Conservation (phyloP, 2,329 filamentous ascomycete genomes). For the Penicillium decumbens region DNA sequence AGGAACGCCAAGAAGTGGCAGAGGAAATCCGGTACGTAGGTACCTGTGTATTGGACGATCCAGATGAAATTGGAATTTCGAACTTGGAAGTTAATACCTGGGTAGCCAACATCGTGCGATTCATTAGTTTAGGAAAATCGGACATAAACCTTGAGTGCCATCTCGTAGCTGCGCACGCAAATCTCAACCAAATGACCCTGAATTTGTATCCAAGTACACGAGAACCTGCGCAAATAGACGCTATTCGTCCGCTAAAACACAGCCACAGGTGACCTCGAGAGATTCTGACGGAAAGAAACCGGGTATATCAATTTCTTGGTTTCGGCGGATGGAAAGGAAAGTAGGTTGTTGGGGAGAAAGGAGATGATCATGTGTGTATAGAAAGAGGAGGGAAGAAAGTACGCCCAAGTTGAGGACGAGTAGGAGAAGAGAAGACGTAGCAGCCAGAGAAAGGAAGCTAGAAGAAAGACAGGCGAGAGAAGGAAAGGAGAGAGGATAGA, state of each 20-base stretch:
- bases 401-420: neutral
- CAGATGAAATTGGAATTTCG: neutral
- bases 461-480: neutral
- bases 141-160: neutral
- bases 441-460: neutral
- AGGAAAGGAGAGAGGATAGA: constrained; percentile 6
- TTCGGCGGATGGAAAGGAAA: constrained; percentile 2
- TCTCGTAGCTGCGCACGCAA: neutral
- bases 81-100: neutral
- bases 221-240: neutral
- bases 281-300: constrained; percentile 3
- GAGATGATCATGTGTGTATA: constrained; percentile 2
- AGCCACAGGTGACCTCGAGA: neutral
- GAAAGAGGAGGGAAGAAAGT: constrained; percentile 7
- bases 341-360: constrained; percentile 4
- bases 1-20: too few species aligned
- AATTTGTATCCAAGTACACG: neutral
- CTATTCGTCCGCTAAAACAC: neutral
- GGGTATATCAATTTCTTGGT: constrained; percentile 22
- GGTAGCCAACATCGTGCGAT: neutral
- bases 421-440: neutral
- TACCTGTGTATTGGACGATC: neutral
- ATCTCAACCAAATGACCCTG: neutral
- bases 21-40: too few species aligned
- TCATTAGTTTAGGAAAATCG: neutral